Evolutionary conservation across 169 alveolate genomes (phyloP), one percentile per base, ranked within the genome.

Genomic region (Eimeria sp.): DNA sequence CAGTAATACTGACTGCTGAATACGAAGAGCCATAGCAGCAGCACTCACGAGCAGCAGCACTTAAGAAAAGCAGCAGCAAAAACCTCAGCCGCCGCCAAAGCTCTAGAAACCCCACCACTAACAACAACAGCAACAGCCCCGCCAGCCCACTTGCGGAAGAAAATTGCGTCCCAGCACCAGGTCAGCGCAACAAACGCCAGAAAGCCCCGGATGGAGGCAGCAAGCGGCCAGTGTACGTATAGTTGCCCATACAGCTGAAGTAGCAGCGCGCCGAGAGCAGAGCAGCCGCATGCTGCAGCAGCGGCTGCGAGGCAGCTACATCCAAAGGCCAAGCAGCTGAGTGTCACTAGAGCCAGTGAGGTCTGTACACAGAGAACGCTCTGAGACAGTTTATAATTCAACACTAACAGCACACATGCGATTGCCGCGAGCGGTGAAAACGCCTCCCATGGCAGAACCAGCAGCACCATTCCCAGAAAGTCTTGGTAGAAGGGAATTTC

Each of bases 271-370:
- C 89, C 89, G 14, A 80, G 89, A 47, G 9, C 89, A 25, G 72
- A 22, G 72, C 45, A 6, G 89, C 70, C 47, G 65, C 89, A 80
- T 5, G 89, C 89, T 49, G 65, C 89, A 80, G 51, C 45, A 47
- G 70, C 65, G 27, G 89, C 89, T n/a, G 89, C 89, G 13, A 80
- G 70, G n/a, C 89, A 80, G 89, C 89, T 80, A 45, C 89, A 51
- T 7, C 89, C 89, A 7, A 80, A 49, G 45, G 89, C 25, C 22
- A 80, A 80, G 89, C 49, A 49, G 72, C 89, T 51, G 40, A 80
- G 51, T 30, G 51, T 49, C n/a, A 80, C 49, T 16, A 80, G 65
- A 3, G 89, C 45, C 9, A 14, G 10, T 6, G 89, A 80, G n/a
- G 89, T 80, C 49, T 80, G 89, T 47, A 80, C 89, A 47, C 89